These are phyloP conservation scores for Wallacemonas sp. DNA, from an alignment of 208 protist species.

Conservation along the genomic window DNA sequence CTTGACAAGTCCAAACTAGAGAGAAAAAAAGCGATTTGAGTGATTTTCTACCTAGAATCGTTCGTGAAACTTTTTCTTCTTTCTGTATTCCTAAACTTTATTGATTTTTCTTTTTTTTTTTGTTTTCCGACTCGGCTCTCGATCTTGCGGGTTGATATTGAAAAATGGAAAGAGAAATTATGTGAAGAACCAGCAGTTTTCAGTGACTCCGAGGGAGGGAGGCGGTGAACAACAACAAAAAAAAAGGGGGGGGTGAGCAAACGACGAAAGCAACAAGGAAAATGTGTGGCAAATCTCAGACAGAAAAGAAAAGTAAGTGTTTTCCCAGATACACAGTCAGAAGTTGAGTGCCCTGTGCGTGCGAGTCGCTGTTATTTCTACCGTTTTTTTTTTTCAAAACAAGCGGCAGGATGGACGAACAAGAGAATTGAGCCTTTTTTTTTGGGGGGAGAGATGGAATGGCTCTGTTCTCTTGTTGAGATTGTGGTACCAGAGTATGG, in stretches of 20 bases:
- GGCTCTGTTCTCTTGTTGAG: neutral
- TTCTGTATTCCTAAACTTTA: neutral
- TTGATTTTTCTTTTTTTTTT: neutral
- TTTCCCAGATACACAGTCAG: no score
- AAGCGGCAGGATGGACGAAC: neutral
- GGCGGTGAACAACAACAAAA: no score
- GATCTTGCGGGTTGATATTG: no score
- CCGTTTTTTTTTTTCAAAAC: neutral
- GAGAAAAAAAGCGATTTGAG: slow-evolving; percentile 9
- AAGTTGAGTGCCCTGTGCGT: neutral
- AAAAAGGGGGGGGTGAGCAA: no score
- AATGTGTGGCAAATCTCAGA: neutral
- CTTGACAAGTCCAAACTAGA: neutral
- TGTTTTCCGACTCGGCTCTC: no score
- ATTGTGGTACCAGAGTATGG: no score
- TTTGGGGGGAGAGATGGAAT: no score
- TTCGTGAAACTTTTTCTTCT: neutral
- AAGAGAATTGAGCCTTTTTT: neutral
- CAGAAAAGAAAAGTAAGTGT: slow-evolving; percentile 13
- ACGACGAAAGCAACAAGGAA: no score
- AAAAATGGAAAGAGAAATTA: no score
- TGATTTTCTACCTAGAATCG: no score
- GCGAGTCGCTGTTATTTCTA: neutral
- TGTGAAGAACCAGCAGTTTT: no score
- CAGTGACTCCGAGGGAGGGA: no score